Evolutionary conservation across 768 basidiomycete genomes (phyloP).

Genomic region (Thelephora ganbajun): DNA sequence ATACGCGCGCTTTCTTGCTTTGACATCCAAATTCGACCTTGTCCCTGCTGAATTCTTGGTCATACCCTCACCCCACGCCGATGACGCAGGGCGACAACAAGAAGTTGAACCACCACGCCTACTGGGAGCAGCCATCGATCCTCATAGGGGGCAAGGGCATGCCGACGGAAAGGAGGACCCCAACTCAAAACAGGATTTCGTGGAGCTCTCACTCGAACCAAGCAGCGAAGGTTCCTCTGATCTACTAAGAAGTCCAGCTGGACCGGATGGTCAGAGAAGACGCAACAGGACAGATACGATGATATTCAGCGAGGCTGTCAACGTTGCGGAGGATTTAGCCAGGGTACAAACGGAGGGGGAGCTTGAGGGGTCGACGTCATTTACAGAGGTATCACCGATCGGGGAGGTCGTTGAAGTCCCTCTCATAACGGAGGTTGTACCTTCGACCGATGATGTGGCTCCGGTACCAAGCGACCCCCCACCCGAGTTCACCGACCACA

Average conservation of each 20-base stretch:
- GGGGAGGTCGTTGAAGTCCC: no score
- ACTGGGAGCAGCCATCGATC: slow-evolving; percentile 26
- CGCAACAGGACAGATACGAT: slow-evolving; percentile 61
- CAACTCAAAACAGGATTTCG: neutral
- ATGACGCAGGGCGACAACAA: slow-evolving; percentile 7
- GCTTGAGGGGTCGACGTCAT: no score
- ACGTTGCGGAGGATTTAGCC: slow-evolving; percentile 25
- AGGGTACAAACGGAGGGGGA: slow-evolving; percentile 1
- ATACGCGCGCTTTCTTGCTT: slow-evolving; percentile 79
- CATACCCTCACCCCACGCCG: slow-evolving; percentile 38
- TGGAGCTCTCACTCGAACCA: neutral
- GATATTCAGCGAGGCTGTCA: slow-evolving; percentile 40
- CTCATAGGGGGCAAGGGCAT: slow-evolving; percentile 6
- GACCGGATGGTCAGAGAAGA: slow-evolving; percentile 25
- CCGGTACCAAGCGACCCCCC: no score
- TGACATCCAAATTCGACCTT: slow-evolving; percentile 67
- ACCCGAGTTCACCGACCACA: no score
- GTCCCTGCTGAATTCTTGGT: slow-evolving; percentile 77
- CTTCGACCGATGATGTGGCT: no score
- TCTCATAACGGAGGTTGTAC: no score
- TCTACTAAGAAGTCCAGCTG: neutral
- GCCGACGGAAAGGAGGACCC: neutral
- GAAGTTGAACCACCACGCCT: slow-evolving; percentile 26
- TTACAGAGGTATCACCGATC: no score
- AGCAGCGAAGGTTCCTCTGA: neutral